Percentiles rank a stretch among this genome's conserved stretches.
phyloP scores from a whole-genome alignment of 2,329 filamentous ascomycete species.

The Colletotrichum sp. region DNA sequence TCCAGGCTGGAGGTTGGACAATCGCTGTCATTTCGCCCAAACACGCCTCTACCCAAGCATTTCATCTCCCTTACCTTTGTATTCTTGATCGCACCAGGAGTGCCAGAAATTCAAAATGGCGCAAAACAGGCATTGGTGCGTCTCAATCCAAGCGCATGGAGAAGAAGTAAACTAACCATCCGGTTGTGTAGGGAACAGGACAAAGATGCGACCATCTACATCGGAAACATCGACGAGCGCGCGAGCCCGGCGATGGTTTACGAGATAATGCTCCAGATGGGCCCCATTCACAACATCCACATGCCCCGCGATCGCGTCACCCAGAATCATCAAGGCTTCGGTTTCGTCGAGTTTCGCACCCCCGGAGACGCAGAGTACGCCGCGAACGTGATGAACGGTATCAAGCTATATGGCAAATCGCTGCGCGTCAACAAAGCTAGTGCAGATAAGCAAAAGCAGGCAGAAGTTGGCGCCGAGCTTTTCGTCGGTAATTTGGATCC shows the following conservation, averaged over 20 bases:
- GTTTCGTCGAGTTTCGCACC: conserved; percentile 97
- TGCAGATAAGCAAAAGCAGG: conserved; percentile 92
- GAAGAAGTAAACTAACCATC: conserved; percentile 27
- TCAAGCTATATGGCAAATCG: conserved; percentile 91
- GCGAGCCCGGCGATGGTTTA: conserved; percentile 89
- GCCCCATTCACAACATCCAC: conserved; percentile 97
- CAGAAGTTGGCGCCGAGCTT: conserved; percentile 94
- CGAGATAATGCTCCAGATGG: conserved; percentile 98
- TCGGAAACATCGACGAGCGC: conserved; percentile 98
- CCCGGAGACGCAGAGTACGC: conserved; percentile 97
- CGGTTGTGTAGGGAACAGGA: conserved; percentile 81
- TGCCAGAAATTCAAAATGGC: conserved; percentile 55
- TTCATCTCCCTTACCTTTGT: not conserved
- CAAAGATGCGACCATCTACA: conserved; percentile 97
- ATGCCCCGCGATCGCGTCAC: conserved; percentile 98
- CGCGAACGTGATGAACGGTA: conserved; percentile 94
- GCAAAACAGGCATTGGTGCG: conserved; percentile 77
- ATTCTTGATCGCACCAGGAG: not conserved
- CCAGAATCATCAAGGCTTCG: conserved; percentile 95
- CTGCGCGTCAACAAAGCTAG: conserved; percentile 93
- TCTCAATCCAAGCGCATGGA: not conserved
- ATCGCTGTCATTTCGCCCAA: not conserved
- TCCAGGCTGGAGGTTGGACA: not conserved
- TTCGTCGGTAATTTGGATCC: conserved; percentile 96
- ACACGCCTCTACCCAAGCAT: not conserved